phyloP scores from a whole-genome alignment of 495 filamentous ascomycete genomes.

The Astrothelium macrocarpum region DNA sequence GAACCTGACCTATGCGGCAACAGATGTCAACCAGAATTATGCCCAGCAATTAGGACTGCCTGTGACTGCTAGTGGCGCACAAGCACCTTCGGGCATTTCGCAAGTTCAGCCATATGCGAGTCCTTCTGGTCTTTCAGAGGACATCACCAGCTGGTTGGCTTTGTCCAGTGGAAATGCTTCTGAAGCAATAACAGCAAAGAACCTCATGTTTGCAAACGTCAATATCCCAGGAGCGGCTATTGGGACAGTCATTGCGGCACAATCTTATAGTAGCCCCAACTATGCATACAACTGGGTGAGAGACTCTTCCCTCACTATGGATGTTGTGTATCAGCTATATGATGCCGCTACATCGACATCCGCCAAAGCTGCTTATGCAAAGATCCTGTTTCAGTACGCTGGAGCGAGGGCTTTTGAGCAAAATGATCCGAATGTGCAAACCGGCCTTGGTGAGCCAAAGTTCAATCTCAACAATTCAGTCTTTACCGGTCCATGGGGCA shows the following conservation, averaged over 20 bases:
- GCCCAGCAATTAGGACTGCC: conserved; percentile 10
- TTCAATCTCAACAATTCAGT: conserved; percentile 23
- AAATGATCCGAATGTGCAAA: conserved; percentile 18
- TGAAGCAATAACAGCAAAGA: conserved; percentile 13
- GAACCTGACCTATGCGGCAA: conserved; percentile 21
- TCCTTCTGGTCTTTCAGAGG: conserved; percentile 16
- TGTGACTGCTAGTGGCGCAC: conserved; percentile 15
- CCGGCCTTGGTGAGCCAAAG: conserved; percentile 23
- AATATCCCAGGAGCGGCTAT: conserved; percentile 16
- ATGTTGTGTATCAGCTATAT: conserved; percentile 22
- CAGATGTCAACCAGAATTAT: conserved; percentile 21
- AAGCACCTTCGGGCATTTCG: conserved; percentile 7
- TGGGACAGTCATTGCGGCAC: conserved; percentile 21
- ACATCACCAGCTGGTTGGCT: conserved; percentile 18
- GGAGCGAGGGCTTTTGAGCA: conserved; percentile 19
- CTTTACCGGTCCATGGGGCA: conserved; percentile 23
- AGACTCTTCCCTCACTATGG: conserved; percentile 18
- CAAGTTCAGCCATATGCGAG: conserved; percentile 20
- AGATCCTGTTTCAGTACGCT: conserved; percentile 21
- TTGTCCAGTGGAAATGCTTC: conserved; percentile 7
- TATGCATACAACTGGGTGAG: conserved; percentile 23
- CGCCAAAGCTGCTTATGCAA: conserved; percentile 15
- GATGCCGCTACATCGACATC: conserved; percentile 13
- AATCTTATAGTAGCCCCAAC: conserved; percentile 15
- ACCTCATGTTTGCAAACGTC: conserved; percentile 21